Percentiles rank a stretch among this genome's conserved stretches.
These are phyloP conservation scores for Hanseniaspora vineae DNA, from an alignment of 805 yeast species.

Conservation along the genomic window DNA sequence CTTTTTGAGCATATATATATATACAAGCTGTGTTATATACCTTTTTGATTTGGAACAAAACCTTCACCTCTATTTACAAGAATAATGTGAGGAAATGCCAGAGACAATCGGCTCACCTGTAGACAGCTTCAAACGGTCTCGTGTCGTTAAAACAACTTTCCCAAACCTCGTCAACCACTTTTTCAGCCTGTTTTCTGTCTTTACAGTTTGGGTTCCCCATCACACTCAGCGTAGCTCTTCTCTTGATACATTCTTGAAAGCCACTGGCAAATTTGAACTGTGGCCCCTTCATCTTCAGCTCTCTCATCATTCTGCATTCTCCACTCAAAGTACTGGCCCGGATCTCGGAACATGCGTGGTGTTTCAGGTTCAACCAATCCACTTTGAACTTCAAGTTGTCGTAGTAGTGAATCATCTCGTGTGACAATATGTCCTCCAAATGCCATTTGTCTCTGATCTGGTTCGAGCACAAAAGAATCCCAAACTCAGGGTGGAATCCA, in stretches of 20 bases:
- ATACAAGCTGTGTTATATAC: neutral
- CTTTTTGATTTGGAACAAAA: too few species aligned
- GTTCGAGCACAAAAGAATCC: constrained; percentile 80
- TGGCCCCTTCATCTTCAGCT: constrained; percentile 32
- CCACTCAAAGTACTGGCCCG: constrained; percentile 90
- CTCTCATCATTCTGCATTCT: constrained; percentile 85
- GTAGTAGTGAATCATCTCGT: constrained; percentile 87
- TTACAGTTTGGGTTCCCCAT: constrained; percentile 76
- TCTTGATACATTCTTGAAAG: constrained; percentile 79
- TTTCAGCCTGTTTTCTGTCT: constrained; percentile 57
- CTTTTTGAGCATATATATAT: constrained; percentile 36
- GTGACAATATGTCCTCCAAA: constrained; percentile 81
- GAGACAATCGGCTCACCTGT: too few species aligned
- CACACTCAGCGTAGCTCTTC: constrained; percentile 81
- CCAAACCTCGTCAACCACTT: constrained; percentile 79
- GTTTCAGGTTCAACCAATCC: constrained; percentile 72
- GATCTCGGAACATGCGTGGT: constrained; percentile 95
- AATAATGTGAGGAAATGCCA: too few species aligned
- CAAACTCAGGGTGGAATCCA: constrained; percentile 85
- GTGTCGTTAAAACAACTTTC: constrained; percentile 89
- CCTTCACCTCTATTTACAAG: too few species aligned
- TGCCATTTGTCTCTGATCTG: constrained; percentile 63
- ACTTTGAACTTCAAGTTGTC: constrained; percentile 82
- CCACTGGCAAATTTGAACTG: constrained; percentile 54
- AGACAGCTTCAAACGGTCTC: constrained; percentile 88